These are phyloP conservation scores for Aureobasidium sp. DNA, from an alignment of 2,329 filamentous ascomycete species.

Conservation along the genomic window DNA sequence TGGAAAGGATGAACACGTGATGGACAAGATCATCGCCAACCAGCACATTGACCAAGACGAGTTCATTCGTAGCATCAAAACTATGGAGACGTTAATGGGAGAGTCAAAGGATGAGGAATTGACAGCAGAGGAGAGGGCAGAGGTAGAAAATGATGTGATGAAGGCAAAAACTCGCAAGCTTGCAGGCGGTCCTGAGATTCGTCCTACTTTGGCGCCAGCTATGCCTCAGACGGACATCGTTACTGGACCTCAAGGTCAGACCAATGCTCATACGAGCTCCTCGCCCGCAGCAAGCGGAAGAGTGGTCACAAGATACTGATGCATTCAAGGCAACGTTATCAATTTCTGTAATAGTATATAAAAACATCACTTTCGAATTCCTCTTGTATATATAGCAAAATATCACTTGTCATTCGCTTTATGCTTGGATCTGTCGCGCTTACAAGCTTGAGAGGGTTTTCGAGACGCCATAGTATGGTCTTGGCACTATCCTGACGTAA, in stretches of 20 bases:
- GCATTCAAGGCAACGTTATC: too few species aligned
- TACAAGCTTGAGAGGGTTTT: neutral
- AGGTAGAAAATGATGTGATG: slow-evolving; percentile 21
- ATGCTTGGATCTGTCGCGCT: too few species aligned
- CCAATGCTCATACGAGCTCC: neutral
- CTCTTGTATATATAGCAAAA: too few species aligned
- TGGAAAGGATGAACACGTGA: slow-evolving; percentile 50
- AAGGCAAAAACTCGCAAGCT: neutral
- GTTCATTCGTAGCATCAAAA: slow-evolving; percentile 37
- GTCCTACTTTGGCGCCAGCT: neutral
- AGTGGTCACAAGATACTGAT: neutral
- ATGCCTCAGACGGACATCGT: neutral
- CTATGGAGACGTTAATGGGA: slow-evolving; percentile 26
- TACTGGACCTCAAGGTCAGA: neutral
- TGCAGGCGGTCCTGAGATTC: neutral
- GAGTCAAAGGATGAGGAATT: slow-evolving; percentile 24
- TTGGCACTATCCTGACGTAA: slow-evolving; percentile 2
- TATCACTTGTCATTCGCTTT: too few species aligned
- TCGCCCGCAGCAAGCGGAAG: neutral
- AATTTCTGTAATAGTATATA: too few species aligned
- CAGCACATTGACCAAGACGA: slow-evolving; percentile 36
- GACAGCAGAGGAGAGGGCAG: slow-evolving; percentile 22
- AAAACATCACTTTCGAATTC: too few species aligned
- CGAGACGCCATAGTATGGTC: neutral
- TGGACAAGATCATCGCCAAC: slow-evolving; percentile 53